phyloP scores from a whole-genome alignment of 805 yeast genomes.

The Tetrapisispora pingtungensis region DNA sequence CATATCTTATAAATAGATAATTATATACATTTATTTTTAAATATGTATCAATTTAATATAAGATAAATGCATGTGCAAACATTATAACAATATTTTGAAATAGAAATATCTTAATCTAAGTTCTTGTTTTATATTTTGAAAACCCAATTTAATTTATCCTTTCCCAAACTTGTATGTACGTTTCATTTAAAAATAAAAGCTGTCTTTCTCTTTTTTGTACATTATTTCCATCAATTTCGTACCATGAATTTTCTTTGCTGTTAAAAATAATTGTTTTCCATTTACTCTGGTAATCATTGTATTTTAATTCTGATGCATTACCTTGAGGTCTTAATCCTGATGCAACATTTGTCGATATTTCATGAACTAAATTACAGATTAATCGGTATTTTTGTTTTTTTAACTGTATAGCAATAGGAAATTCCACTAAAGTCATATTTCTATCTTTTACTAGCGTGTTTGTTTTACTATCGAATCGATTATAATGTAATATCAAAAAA shows the following conservation, averaged over 20 bases:
- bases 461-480: constrained; percentile 37
- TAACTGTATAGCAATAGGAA: constrained; percentile 34
- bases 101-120: too few species aligned
- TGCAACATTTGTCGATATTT: constrained; percentile 8
- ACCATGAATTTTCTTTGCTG: constrained; percentile 40
- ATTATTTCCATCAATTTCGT: constrained; percentile 44
- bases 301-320: constrained; percentile 5
- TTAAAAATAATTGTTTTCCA: constrained; percentile 45
- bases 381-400: constrained; percentile 32
- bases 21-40: too few species aligned
- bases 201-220: constrained; percentile 43
- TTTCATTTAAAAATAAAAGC: constrained; percentile 50
- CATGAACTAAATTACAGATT: constrained; percentile 39
- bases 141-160: constrained; percentile 6
- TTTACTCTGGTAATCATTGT: constrained; percentile 25
- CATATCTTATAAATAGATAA: neutral
- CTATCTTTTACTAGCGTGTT: constrained; percentile 31
- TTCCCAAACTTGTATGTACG: constrained; percentile 63
- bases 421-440: constrained; percentile 56
- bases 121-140: too few species aligned
- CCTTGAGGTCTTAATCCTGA: constrained; percentile 13
- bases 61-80: constrained; percentile 2
- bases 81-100: neutral
- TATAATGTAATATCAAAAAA: constrained; percentile 44
- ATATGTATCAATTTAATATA: neutral